Evolutionary conservation across 352 stramenopile species (phyloP).

Genomic region (Globisporangium lucens): DNA sequence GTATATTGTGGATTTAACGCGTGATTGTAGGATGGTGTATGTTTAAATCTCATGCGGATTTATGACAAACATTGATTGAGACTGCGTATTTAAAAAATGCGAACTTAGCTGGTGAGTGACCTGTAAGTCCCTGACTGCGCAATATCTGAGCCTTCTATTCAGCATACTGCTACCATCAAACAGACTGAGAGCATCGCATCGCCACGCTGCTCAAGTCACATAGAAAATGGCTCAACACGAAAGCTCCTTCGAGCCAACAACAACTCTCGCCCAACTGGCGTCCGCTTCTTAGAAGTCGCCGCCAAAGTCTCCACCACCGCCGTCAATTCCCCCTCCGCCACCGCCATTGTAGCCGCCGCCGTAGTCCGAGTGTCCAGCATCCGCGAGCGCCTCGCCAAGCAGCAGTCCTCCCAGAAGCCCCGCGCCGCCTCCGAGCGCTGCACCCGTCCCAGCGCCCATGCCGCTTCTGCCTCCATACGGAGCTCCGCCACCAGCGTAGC

Average conservation of each 20-base stretch:
- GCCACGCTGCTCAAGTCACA: not conserved
- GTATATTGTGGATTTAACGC: too few relatives aligned
- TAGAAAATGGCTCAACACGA: not conserved
- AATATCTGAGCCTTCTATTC: not conserved
- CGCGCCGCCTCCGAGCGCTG: constrained; percentile 40
- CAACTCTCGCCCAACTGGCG: not conserved
- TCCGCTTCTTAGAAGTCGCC: constrained; percentile 49
- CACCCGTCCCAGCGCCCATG: constrained; percentile 46
- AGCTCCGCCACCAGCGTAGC: constrained; percentile 13
- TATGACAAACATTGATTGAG: too few relatives aligned
- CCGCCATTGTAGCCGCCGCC: not conserved
- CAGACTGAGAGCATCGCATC: not conserved
- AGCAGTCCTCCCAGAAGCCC: constrained; percentile 43
- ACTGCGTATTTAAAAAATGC: not conserved
- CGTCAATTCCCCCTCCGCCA: not conserved
- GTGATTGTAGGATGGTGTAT: too few relatives aligned
- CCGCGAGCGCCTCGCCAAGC: constrained; percentile 35
- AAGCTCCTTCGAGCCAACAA: not conserved
- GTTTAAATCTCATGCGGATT: too few relatives aligned
- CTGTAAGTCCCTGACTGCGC: not conserved
- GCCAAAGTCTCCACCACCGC: constrained; percentile 28
- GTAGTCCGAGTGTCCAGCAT: constrained; percentile 19
- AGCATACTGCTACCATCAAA: not conserved
- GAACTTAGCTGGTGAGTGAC: not conserved
- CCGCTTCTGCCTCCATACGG: constrained; percentile 20